These are phyloP conservation scores for Picochlorum sp. DNA, from an alignment of 139 green algal genomes.

Conservation along the genomic window DNA sequence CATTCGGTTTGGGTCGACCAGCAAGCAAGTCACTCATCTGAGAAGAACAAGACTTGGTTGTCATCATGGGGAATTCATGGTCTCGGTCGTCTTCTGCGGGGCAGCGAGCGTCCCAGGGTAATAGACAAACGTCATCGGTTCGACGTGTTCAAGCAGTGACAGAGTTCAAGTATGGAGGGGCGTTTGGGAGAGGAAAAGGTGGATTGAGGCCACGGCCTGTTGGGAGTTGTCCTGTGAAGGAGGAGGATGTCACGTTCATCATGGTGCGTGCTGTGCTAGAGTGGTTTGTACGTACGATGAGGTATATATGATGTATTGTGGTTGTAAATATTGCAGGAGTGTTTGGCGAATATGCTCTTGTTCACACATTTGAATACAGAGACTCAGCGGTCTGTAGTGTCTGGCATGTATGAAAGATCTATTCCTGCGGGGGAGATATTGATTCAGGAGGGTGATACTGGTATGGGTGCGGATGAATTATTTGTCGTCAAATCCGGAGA, in stretches of 20 bases:
- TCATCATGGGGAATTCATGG: neutral
- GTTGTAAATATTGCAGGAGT: constrained; percentile 33
- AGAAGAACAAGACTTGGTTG: neutral
- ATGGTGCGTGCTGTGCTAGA: neutral
- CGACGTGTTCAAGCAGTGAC: too few species aligned
- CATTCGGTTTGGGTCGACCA: too few species aligned
- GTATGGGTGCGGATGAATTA: constrained; percentile 71
- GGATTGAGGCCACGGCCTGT: neutral
- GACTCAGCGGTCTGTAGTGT: constrained; percentile 53
- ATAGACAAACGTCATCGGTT: too few species aligned
- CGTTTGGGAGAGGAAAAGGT: neutral
- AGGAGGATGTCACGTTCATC: neutral
- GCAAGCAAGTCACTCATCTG: too few species aligned
- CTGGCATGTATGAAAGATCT: constrained; percentile 41
- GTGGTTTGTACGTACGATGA: neutral
- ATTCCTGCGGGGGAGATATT: constrained; percentile 72
- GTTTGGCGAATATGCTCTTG: constrained; percentile 70
- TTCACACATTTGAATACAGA: constrained; percentile 65
- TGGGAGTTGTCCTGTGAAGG: neutral
- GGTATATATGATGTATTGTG: neutral
- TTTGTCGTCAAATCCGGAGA: constrained; percentile 89
- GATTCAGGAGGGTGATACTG: constrained; percentile 83
- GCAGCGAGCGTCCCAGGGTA: neutral
- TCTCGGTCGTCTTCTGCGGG: neutral
- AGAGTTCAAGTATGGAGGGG: too few species aligned